A percentile compares a stretch with the other conserved stretches of the same genome.
These are phyloP conservation scores for Penium margaritaceum DNA, from an alignment of 139 green algal genomes.

Conservation along the genomic window DNA sequence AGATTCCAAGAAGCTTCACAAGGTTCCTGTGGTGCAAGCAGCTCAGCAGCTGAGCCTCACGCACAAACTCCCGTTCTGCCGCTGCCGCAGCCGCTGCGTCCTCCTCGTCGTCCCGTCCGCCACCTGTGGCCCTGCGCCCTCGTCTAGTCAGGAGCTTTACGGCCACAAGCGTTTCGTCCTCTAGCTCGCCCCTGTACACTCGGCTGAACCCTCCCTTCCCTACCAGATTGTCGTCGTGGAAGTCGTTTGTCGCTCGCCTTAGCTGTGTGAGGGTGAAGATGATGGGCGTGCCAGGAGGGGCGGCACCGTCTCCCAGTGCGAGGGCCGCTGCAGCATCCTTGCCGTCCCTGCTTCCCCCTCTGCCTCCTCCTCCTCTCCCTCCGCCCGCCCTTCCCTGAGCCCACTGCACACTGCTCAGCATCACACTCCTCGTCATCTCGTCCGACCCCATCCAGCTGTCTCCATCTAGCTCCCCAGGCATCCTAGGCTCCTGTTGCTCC, in stretches of 20 bases:
- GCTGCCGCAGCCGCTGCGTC: too few species aligned
- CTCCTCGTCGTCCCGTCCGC: too few species aligned
- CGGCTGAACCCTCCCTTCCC: background rate
- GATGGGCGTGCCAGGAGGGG: background rate
- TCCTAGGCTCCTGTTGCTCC: too few species aligned
- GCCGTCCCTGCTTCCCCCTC: background rate
- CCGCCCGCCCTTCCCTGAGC: background rate
- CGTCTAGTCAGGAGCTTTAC: constrained; percentile 5
- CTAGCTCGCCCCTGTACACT: background rate
- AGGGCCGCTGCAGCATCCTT: too few species aligned
- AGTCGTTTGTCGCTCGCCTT: background rate
- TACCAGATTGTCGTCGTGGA: background rate
- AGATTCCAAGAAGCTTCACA: constrained; percentile 50
- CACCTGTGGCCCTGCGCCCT: constrained; percentile 33
- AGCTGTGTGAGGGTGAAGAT: background rate
- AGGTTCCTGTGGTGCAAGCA: constrained; percentile 45
- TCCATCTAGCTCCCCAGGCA: too few species aligned
- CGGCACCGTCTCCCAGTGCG: background rate
- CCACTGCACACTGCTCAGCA: too few species aligned
- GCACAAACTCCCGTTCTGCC: constrained; percentile 56
- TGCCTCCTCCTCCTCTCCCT: background rate
- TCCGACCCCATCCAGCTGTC: too few species aligned
- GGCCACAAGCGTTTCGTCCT: background rate
- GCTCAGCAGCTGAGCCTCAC: constrained; percentile 49
- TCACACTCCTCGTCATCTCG: too few species aligned